Conservation (phyloP, 441 rosid genomes). For the Euphorbia neoarborescens region DNA sequence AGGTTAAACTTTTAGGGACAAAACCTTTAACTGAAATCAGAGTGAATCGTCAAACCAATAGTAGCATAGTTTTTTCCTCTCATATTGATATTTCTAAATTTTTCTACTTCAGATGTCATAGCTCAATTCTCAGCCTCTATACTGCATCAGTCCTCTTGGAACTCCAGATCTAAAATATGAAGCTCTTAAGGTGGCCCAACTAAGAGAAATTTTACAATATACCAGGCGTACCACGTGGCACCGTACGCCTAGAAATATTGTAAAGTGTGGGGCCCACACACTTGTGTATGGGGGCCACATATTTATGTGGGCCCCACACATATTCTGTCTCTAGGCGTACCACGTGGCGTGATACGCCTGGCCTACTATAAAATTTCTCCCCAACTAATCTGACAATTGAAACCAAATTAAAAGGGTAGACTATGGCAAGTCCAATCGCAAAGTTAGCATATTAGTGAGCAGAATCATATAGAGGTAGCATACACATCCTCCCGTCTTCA, state of each 20-base stretch:
- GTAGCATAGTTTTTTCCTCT: neutral
- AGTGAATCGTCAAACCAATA: neutral
- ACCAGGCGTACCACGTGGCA: too few relatives aligned
- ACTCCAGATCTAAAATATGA: neutral
- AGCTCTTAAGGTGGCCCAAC: neutral
- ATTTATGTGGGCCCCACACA: too few relatives aligned
- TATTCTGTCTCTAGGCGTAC: too few relatives aligned
- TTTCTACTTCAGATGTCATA: neutral
- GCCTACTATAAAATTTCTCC: too few relatives aligned
- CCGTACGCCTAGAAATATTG: too few relatives aligned
- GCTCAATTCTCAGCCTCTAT: neutral
- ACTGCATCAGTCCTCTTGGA: neutral
- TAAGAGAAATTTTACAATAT: too few relatives aligned
- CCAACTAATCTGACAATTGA: neutral
- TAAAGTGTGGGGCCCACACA: too few relatives aligned
- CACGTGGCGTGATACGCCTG: too few relatives aligned
- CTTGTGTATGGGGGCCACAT: too few relatives aligned
- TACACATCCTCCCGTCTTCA: conserved; percentile 24
- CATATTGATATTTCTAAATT: neutral
- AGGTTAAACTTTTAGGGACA: neutral
- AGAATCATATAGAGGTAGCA: neutral
- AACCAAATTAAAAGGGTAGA: neutral
- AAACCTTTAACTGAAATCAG: neutral
- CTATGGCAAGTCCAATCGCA: neutral
- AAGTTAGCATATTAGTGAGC: neutral